Conservation (phyloP, 1,139 yeast species). For the Kurtzmaniella quercitrusa region DNA sequence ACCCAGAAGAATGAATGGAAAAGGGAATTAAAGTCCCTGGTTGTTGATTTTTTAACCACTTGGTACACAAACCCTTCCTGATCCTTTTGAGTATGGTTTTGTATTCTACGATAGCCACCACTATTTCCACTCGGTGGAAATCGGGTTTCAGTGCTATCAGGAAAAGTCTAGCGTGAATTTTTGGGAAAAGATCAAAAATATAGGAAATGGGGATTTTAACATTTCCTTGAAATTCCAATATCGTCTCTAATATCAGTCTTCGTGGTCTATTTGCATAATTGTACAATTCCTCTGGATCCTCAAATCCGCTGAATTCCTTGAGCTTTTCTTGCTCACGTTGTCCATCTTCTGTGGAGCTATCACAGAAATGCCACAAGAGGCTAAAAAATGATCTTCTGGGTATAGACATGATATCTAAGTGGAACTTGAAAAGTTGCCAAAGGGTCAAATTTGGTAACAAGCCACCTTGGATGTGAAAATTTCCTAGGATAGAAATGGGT, state of each 20-base stretch:
- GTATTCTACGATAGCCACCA: conserved; percentile 83
- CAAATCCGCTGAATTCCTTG: conserved; percentile 67
- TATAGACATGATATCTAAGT: conserved; percentile 74
- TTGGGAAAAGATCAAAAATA: conserved; percentile 72
- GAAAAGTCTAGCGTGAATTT: conserved; percentile 74
- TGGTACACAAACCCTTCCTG: conserved; percentile 81
- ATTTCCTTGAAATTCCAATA: conserved; percentile 71
- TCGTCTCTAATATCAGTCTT: conserved; percentile 77
- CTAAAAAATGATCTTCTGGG: conserved; percentile 83
- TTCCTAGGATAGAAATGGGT: conserved; percentile 33
- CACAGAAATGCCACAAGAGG: conserved; percentile 68
- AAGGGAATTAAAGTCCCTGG: conserved; percentile 51
- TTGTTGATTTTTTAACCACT: conserved; percentile 57
- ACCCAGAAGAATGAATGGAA: conserved; percentile 48
- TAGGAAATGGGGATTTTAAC: conserved; percentile 71
- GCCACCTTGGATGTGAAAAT: conserved; percentile 52
- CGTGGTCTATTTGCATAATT: conserved; percentile 91
- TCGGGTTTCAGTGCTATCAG: conserved; percentile 70
- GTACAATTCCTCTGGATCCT: conserved; percentile 75
- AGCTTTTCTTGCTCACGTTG: conserved; percentile 69
- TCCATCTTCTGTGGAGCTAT: conserved; percentile 41
- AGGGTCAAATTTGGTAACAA: conserved; percentile 53
- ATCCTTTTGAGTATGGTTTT: conserved; percentile 73
- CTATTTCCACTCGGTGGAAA: conserved; percentile 46
- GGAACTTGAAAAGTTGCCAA: conserved; percentile 69